phyloP scores from a whole-genome alignment of 352 stramenopile genomes.

The Globisporangium viniferum region DNA sequence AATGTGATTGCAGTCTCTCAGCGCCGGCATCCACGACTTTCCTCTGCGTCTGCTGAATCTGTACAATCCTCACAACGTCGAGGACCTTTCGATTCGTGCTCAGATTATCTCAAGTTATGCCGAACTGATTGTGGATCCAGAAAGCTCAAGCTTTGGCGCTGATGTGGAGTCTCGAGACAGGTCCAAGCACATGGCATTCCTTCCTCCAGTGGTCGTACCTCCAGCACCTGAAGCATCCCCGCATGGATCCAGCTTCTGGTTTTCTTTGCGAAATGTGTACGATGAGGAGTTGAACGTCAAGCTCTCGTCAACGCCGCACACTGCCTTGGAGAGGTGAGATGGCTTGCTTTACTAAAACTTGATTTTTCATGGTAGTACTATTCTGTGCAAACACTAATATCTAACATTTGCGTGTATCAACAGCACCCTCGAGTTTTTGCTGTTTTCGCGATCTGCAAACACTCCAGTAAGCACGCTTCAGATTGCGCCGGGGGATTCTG shows the following conservation, averaged over 20 bases:
- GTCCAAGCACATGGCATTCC: slow-evolving; percentile 51
- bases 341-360: neutral
- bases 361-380: neutral
- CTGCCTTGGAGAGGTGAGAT: slow-evolving; percentile 44
- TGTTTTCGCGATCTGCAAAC: slow-evolving; percentile 83
- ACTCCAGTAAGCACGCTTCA: slow-evolving; percentile 59
- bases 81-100: slow-evolving; percentile 51
- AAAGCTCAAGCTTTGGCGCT: slow-evolving; percentile 48
- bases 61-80: slow-evolving; percentile 80
- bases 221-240: slow-evolving; percentile 46
- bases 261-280: slow-evolving; percentile 83
- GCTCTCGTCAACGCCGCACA: slow-evolving; percentile 41
- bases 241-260: slow-evolving; percentile 76
- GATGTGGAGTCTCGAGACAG: slow-evolving; percentile 20
- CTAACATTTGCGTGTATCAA: slow-evolving; percentile 1
- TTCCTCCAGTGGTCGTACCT: slow-evolving; percentile 72
- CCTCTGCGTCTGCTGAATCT: slow-evolving; percentile 66
- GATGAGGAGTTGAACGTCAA: slow-evolving; percentile 80
- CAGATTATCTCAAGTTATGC: slow-evolving; percentile 87
- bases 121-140: slow-evolving; percentile 72
- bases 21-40: slow-evolving; percentile 58
- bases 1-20: slow-evolving; percentile 15
- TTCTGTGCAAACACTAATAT: slow-evolving; percentile 1
- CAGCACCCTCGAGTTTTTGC: slow-evolving; percentile 67
- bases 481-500: slow-evolving; percentile 73